Base-by-base conservation (phyloP, 208 protist genomes). In the Acanthamoeba sp. region DNA sequence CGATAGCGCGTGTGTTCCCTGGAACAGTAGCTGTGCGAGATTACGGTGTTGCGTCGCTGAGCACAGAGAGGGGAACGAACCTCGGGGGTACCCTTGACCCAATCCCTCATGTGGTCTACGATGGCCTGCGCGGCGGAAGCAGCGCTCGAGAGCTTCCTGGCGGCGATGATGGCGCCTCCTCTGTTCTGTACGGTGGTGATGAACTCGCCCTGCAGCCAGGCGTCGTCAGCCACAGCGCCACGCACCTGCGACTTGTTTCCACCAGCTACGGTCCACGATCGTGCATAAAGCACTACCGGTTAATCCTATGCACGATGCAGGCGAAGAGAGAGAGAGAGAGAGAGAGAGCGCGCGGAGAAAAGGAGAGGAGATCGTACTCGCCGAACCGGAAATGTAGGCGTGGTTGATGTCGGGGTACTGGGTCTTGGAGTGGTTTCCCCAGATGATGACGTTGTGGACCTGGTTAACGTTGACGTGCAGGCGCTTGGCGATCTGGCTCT, bases 351-450 rank as follows among this genome's bases (percentile, higher is more conserved):
- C n/a, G n/a, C n/a, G n/a, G n/a, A n/a, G n/a, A n/a, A n/a, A n/a
- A n/a, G n/a, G n/a, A n/a, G n/a, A n/a, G 24, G 50, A 57, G 50
- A 38, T 14, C 12, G 38, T 45, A 48, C 71, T 85, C 32, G 40
- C 42, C 16, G 76, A 85, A 27, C 76, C 76, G 5, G 76, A 48
- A 24, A 85, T 36, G 76, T 48, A 34, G n/a, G 97, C 98, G 92
- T 97, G 97, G 90, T 95, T 97, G 4, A 98, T 95, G 96, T 99
- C 98, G 20, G 99, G 99, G 78, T 99, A 98, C 87, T 98, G 98
- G 22, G 98, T 98, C 16, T 95, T 84, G 87, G 96, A 98, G 97
- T 99, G 99, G 95, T 99, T 99, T 40, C 91, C 78, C 85, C 94
- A 85, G 18, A 87, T 95, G 69, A 62, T 55, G 20, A 85, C 82